Percentiles rank a stretch among this genome's conserved stretches.
Conservation (phyloP, 2,329 filamentous ascomycete genomes). For the Aspergillus brasiliensis region DNA sequence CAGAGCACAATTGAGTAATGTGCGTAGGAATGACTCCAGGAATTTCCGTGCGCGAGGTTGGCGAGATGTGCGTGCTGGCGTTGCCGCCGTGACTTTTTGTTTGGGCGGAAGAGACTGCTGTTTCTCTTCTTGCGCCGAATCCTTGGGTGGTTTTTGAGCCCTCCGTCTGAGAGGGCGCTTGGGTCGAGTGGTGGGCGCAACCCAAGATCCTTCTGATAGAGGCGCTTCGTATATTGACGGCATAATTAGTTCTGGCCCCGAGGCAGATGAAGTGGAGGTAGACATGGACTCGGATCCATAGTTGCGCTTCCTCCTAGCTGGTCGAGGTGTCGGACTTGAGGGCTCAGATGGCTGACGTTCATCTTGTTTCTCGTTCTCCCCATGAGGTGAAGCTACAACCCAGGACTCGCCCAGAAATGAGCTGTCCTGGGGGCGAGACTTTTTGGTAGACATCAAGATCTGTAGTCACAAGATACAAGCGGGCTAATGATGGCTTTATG, state of each 20-base stretch:
- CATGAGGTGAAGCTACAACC: conserved; percentile 34
- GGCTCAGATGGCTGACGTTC: conserved; percentile 4
- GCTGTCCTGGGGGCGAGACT: conserved; percentile 5
- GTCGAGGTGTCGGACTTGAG: conserved; percentile 14
- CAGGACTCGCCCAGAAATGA: conserved; percentile 40
- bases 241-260: conserved; percentile 44
- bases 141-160: conserved; percentile 17
- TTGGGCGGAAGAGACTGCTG: background rate
- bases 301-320: conserved; percentile 12
- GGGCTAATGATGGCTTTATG: background rate
- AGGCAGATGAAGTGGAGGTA: conserved; percentile 30
- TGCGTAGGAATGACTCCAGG: conserved; percentile 16
- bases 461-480: background rate
- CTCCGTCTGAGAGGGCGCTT: conserved; percentile 26
- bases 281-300: conserved; percentile 26
- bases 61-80: background rate
- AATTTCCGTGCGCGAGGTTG: background rate
- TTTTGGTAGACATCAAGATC: conserved; percentile 12
- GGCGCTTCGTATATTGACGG: conserved; percentile 41
- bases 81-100: background rate
- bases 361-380: conserved; percentile 16
- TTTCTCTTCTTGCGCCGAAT: conserved; percentile 1
- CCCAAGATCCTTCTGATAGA: conserved; percentile 37
- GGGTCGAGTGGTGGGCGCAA: conserved; percentile 29
- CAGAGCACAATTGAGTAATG: conserved; percentile 29